These are phyloP conservation scores for Tulasnella sp. DNA, from an alignment of 768 basidiomycete species.

Conservation along the genomic window DNA sequence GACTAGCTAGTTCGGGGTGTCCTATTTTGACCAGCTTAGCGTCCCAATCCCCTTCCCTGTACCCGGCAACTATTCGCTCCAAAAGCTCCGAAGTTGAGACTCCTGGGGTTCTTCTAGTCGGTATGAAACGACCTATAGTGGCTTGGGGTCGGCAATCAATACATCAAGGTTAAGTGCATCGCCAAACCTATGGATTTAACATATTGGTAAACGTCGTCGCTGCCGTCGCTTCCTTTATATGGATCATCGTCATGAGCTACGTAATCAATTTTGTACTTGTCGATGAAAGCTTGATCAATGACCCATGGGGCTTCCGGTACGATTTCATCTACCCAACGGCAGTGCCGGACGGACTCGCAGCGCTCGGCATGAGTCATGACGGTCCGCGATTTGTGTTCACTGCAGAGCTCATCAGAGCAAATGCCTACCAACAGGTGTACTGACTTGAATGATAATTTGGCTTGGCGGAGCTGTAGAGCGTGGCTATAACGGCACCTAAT, in stretches of 20 bases:
- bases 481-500: constrained; percentile 58
- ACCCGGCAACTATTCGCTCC: constrained; percentile 87
- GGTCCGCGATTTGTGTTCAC: constrained; percentile 73
- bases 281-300: constrained; percentile 76
- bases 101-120: constrained; percentile 92
- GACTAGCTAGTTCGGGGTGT: constrained; percentile 46
- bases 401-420: constrained; percentile 83
- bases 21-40: constrained; percentile 90
- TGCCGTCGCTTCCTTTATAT: constrained; percentile 69
- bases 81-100: constrained; percentile 92
- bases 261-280: constrained; percentile 90
- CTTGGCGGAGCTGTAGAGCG: constrained; percentile 95
- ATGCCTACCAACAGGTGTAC: constrained; percentile 93
- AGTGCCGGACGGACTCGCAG: constrained; percentile 89
- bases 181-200: constrained; percentile 73
- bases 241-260: constrained; percentile 95
- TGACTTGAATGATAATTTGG: constrained; percentile 88
- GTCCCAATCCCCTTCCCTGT: constrained; percentile 84
- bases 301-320: constrained; percentile 91
- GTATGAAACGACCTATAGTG: constrained; percentile 82
- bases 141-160: no score
- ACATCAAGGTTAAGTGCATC: constrained; percentile 38
- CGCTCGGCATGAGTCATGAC: constrained; percentile 91
- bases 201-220: constrained; percentile 83
- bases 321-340: constrained; percentile 96